Percentiles rank a stretch among this genome's conserved stretches.
Evolutionary conservation across 306 rosid genomes (phyloP).

Genomic region (Ziziphus jujuba): DNA sequence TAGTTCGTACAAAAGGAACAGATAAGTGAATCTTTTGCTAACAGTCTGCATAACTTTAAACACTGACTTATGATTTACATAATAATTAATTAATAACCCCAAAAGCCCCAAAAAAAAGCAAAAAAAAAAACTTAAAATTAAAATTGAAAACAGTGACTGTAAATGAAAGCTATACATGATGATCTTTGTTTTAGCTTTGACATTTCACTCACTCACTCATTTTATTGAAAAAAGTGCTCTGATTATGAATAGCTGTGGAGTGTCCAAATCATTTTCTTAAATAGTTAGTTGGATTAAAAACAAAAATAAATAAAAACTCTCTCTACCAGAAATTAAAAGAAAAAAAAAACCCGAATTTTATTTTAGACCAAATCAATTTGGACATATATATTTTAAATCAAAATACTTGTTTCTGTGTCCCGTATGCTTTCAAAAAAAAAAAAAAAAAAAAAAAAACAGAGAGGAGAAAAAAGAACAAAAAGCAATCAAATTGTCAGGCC

Average conservation of each 20-base stretch:
- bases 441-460: neutral
- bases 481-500: constrained; percentile 42
- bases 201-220: too few relatives aligned
- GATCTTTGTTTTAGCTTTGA: too few relatives aligned
- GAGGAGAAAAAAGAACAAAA: constrained; percentile 7
- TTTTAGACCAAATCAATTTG: neutral
- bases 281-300: constrained; percentile 17
- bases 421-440: too few relatives aligned
- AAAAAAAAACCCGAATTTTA: neutral
- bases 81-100: too few relatives aligned
- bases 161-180: too few relatives aligned
- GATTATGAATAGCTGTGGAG: constrained; percentile 10
- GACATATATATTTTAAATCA: neutral
- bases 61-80: constrained; percentile 11
- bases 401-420: too few relatives aligned
- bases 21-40: constrained; percentile 8
- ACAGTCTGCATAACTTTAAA: constrained; percentile 13
- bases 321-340: neutral
- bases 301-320: neutral
- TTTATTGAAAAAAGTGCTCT: constrained; percentile 24
- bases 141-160: too few relatives aligned
- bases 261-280: constrained; percentile 24
- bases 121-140: neutral
- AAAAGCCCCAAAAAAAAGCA: too few relatives aligned
- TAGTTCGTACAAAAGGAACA: constrained; percentile 15